Base-by-base conservation (phyloP, 345 rosid genomes). In the Pugionium cornutum region DNA sequence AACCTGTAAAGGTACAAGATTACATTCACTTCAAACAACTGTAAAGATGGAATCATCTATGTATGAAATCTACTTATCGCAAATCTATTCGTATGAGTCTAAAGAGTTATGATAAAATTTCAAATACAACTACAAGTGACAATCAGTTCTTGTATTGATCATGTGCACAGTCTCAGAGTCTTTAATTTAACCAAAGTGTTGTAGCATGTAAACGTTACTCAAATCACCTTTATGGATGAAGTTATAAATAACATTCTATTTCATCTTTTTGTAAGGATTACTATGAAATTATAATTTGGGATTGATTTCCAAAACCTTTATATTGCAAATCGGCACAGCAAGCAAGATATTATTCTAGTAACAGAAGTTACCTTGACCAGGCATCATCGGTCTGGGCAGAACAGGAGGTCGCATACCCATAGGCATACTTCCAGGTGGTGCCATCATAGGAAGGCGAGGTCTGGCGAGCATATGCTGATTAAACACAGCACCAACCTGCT, bases 401-500 rank as follows among this genome's bases (percentile, higher is more conserved):
- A 88, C 81, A 67, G 95, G 96, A 57, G 96, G 95, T 65, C 99
- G 85, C 47, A 94, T 80, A 73, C 95, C 95, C 66, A 82, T 65
- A 4, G 82, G 87, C 67, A 83, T 58, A 73, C 69, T 73, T 46
- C 59, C 62, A 10, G 84, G 86, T 2, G 88, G 83, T 9, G 91
- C 84, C 36, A 92, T 84, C 72, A 89, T 76, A 3, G 94, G 96
- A 50, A 82, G 78, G 33, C 89, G 97, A 44, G 99, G 97, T 66
- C 97, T 83, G 43, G 72, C 84, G 51, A 94, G 67, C 63, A 90
- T 72, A 79, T 87, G 97, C 60, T 86, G 99, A 80, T 85, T 94
- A 68, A 78, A 94, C 69, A 85, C 89, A 25, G 83, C 95, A 53
- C 99, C 97, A 48, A 94, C 96, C 77, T 90, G 98, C 46, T 84